Evolutionary conservation across 2,329 filamentous ascomycete genomes (phyloP).

Genomic region (Pseudogymnoascus sp.): DNA sequence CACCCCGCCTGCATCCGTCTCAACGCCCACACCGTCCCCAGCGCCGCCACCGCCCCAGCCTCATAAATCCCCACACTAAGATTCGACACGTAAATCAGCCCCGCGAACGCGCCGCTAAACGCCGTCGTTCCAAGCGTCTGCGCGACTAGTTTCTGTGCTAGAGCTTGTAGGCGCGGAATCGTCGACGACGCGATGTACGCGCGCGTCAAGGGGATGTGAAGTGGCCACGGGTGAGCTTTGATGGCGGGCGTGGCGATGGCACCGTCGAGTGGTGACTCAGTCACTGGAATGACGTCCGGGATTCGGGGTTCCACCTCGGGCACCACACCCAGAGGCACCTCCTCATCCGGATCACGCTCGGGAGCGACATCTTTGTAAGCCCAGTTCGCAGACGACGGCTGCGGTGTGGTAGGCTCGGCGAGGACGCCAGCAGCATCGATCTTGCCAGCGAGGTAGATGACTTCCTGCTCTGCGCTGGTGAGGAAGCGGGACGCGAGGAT

Average conservation of each 20-base stretch:
- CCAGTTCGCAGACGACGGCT: constrained; percentile 17
- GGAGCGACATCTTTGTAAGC: constrained; percentile 19
- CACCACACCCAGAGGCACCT: constrained; percentile 10
- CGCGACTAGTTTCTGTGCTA: constrained; percentile 66
- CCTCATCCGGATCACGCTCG: neutral
- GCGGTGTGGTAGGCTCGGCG: constrained; percentile 4
- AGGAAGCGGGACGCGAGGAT: constrained; percentile 73
- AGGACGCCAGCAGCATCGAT: constrained; percentile 57
- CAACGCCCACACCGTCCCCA: constrained; percentile 53
- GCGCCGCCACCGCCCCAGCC: constrained; percentile 51
- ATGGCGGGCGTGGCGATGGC: constrained; percentile 1
- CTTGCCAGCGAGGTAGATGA: constrained; percentile 75
- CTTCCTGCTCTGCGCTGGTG: constrained; percentile 64
- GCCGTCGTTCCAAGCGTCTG: constrained; percentile 58
- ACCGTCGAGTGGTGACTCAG: neutral
- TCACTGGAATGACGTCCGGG: neutral
- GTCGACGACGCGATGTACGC: constrained; percentile 57
- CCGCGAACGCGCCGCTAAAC: constrained; percentile 46
- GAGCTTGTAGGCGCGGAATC: constrained; percentile 61
- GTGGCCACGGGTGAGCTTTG: constrained; percentile 50
- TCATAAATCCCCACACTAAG: constrained; percentile 49
- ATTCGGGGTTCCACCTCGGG: constrained; percentile 17
- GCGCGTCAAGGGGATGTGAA: constrained; percentile 65
- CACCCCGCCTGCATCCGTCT: constrained; percentile 53
- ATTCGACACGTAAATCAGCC: constrained; percentile 48